Evolutionary conservation across 2,329 filamentous ascomycete genomes (phyloP).

Genomic region (Claviceps sp.): DNA sequence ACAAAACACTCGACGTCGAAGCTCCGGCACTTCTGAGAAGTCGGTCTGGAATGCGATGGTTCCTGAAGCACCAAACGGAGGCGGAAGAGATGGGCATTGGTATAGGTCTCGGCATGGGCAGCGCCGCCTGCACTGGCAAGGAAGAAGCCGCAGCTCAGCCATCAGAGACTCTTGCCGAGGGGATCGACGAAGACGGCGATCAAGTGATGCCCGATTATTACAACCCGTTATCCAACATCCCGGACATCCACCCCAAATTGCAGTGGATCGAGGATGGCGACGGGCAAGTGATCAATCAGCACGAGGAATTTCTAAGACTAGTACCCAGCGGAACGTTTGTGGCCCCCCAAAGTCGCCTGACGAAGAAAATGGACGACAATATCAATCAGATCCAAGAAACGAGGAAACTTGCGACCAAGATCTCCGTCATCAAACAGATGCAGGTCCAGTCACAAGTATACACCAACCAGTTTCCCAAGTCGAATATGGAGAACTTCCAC

Average conservation of each 20-base stretch:
- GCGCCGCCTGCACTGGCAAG: conserved; percentile 26
- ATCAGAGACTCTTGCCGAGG: conserved; percentile 76
- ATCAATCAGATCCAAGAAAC: conserved; percentile 95
- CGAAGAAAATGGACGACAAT: conserved; percentile 76
- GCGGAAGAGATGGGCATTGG: conserved; percentile 37
- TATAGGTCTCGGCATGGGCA: conserved; percentile 25
- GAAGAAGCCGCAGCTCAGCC: conserved; percentile 29
- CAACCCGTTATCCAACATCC: conserved; percentile 71
- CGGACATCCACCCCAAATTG: conserved; percentile 65
- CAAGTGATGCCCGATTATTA: conserved; percentile 89
- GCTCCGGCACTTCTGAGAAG: conserved; percentile 76
- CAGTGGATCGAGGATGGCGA: conserved; percentile 85
- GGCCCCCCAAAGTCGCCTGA: conserved; percentile 59
- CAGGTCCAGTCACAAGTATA: conserved; percentile 96
- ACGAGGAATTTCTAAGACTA: conserved; percentile 70
- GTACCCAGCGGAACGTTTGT: conserved; percentile 64
- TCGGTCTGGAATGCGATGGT: conserved; percentile 82
- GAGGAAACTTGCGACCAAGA: conserved; percentile 88
- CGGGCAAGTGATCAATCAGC: conserved; percentile 77
- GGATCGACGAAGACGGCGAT: conserved; percentile 83
- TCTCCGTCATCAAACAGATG: conserved; percentile 98
- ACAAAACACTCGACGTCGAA: conserved; percentile 71
- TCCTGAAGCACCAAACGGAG: conserved; percentile 65
- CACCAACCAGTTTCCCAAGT: conserved; percentile 95
- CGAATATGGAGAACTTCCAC: conserved; percentile 76